A percentile compares a stretch with the other conserved stretches of the same genome.
Evolutionary conservation across 805 yeast genomes (phyloP).

Genomic region (Lipomyces spencermartinsiae): DNA sequence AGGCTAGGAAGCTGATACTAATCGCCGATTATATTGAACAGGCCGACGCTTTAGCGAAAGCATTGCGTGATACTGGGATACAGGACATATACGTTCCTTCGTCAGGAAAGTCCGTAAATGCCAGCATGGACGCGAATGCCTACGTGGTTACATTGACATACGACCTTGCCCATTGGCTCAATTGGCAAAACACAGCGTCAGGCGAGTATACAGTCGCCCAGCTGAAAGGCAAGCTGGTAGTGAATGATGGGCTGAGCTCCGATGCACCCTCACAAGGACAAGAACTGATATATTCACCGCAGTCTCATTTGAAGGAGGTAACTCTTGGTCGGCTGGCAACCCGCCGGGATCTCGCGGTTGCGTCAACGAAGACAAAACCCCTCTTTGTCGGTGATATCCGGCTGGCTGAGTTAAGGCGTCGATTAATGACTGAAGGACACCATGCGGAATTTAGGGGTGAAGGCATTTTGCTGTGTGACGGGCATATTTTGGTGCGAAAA

Average conservation of each 20-base stretch:
- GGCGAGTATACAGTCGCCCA: constrained; percentile 85
- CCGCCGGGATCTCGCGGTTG: constrained; percentile 25
- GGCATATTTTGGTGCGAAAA: constrained; percentile 74
- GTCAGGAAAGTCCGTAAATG: constrained; percentile 41
- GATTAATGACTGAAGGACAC: constrained; percentile 62
- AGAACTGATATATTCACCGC: background rate
- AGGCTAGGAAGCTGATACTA: constrained; percentile 74
- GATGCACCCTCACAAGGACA: constrained; percentile 34
- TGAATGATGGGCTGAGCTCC: constrained; percentile 11
- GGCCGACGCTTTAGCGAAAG: constrained; percentile 33
- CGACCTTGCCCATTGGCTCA: constrained; percentile 60
- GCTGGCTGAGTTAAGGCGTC: constrained; percentile 76
- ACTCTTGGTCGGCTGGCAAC: constrained; percentile 16
- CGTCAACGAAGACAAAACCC: constrained; percentile 44
- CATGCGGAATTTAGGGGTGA: constrained; percentile 90
- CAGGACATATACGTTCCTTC: constrained; percentile 36
- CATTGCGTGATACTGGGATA: constrained; percentile 40
- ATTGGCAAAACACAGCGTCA: constrained; percentile 79
- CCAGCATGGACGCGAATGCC: constrained; percentile 57
- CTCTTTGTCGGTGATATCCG: constrained; percentile 88
- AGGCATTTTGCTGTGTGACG: constrained; percentile 87
- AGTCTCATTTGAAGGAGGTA: background rate
- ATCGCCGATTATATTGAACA: constrained; percentile 50
- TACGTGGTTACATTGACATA: constrained; percentile 74
- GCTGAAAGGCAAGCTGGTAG: constrained; percentile 66